Percentiles rank a stretch among this genome's conserved stretches.
phyloP scores from a whole-genome alignment of 148 eudicot species.

The Bassia scoparia region DNA sequence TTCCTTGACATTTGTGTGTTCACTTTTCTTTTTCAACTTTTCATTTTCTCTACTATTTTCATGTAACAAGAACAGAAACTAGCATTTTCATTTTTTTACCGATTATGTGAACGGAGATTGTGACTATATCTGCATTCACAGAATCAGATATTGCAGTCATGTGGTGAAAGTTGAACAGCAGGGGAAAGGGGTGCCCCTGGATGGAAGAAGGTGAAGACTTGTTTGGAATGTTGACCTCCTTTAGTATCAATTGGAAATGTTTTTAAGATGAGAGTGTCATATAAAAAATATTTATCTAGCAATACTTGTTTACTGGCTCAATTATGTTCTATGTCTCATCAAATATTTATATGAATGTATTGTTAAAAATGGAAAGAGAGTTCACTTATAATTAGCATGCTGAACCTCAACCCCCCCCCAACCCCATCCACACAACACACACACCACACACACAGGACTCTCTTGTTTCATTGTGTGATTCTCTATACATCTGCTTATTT shows the following conservation, averaged over 20 bases:
- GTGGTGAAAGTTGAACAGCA: slow-evolving; percentile 3
- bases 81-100: not conserved
- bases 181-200: not conserved
- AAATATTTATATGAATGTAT: slow-evolving; percentile 14
- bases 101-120: not conserved
- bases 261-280: not conserved
- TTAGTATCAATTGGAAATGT: not conserved
- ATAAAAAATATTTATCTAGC: not conserved
- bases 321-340: not conserved
- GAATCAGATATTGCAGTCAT: slow-evolving; percentile 11
- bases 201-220: slow-evolving; percentile 21
- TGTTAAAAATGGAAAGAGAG: not conserved
- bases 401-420: no score
- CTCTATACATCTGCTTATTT: not conserved
- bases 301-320: not conserved
- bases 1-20: slow-evolving; percentile 11
- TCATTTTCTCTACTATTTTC: not conserved
- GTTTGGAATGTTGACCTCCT: not conserved
- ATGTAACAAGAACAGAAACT: not conserved
- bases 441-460: no score
- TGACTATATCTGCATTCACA: slow-evolving; percentile 17
- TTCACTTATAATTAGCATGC: no score
- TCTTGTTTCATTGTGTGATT: not conserved
- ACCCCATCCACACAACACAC: no score
- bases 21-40: slow-evolving; percentile 14